Evolutionary conservation across 768 basidiomycete genomes (phyloP), one percentile per base, ranked within the genome.

Genomic region (Psilocybe cyanescens): DNA sequence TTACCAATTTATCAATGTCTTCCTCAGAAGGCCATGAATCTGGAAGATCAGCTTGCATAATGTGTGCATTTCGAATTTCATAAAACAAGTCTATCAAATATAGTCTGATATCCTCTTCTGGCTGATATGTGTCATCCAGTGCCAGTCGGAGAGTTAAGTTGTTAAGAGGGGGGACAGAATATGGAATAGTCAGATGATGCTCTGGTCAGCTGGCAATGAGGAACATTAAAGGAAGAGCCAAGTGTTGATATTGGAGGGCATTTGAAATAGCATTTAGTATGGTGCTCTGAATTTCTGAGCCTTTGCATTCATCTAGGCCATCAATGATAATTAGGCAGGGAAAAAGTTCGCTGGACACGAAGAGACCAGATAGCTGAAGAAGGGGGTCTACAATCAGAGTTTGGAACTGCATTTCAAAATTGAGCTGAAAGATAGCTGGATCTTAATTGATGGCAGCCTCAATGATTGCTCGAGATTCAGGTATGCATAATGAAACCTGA

Each of bases 271-370:
- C 19, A 1, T 28, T 8, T 1, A 70, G 24, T 3, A 70, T 31
- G 8, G 59, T 50, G 1, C 35, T 37, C 17, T 66, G 65, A 16
- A 35, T 31, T 1, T 57, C 51, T 5, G 53, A n/a, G 17, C 58
- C 59, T 11, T 28, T 19, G 35, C 68, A 70, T 57, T 70, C 65
- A 16, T 70, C 68, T 12, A 68, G 50, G 4, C 68, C 68, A 55
- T 68, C 68, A n/a, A 68, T 28, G 44, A 68, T 49, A 29, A 65
- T 59, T 12, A 61, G n/a, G 11, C 30, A 41, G 0, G 57, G 45
- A 5, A 12, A 16, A 17, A 45, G 33, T 37, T 28, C 5, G 6
- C 17, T 14, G 16, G 55, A 30, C 31, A 4, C 29, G 8, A 47
- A 45, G 24, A 28, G 16, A 5, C 17, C 33, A 30, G 30, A 44